Evolutionary conservation across 345 rosid genomes (phyloP).

Genomic region (Balakata baccata): DNA sequence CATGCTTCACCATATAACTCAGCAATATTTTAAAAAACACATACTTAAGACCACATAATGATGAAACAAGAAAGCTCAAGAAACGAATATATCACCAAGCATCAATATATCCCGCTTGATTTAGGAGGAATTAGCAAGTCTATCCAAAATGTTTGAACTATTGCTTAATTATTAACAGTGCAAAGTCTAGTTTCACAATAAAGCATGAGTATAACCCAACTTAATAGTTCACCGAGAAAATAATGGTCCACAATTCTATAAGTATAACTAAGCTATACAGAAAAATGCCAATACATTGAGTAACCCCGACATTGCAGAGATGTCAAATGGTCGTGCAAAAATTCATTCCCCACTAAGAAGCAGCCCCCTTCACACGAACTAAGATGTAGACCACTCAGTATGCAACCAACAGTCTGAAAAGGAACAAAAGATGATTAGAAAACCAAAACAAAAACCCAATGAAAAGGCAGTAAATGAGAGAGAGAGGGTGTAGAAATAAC

Average conservation of each 20-base stretch:
- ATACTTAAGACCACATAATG: not conserved
- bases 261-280: constrained; percentile 15
- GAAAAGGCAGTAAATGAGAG: not conserved
- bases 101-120: not conserved
- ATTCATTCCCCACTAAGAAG: constrained; percentile 52
- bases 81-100: not conserved
- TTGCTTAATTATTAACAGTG: not conserved
- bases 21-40: not conserved
- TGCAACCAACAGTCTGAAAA: constrained; percentile 42
- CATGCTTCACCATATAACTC: not conserved
- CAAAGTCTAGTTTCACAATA: not conserved
- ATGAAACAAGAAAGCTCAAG: not conserved
- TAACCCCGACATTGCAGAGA: constrained; percentile 79
- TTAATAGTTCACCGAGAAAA: not conserved
- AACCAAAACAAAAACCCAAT: constrained; percentile 4
- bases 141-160: not conserved
- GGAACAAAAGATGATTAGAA: constrained; percentile 27
- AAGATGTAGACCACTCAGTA: constrained; percentile 12
- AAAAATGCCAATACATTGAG: constrained; percentile 59
- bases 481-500: not conserved
- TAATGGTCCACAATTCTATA: not conserved
- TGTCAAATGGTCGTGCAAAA: constrained; percentile 52
- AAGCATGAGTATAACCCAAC: not conserved
- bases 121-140: not conserved
- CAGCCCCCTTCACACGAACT: constrained; percentile 37